Conservation (phyloP, 305 asterid genomes). For the Galium porrigens region DNA sequence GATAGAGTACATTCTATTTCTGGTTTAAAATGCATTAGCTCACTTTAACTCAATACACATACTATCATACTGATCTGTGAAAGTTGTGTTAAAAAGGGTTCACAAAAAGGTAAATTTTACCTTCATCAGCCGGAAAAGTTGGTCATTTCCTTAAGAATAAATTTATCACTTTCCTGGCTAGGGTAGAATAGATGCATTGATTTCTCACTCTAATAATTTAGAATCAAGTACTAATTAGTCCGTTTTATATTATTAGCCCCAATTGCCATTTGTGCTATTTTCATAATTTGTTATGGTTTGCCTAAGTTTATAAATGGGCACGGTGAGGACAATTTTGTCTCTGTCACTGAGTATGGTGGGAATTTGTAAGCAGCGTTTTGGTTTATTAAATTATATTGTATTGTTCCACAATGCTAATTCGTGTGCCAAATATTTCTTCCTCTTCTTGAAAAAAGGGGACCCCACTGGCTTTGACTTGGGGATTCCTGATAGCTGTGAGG, state of each 20-base stretch:
- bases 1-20: background rate
- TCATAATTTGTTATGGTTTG: background rate
- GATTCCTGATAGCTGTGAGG: slow-evolving; percentile 78
- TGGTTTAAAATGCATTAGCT: background rate
- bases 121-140: background rate
- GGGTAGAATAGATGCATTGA: background rate
- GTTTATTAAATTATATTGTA: background rate
- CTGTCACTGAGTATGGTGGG: background rate
- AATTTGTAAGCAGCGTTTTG: background rate
- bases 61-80: background rate
- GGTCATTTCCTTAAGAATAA: background rate
- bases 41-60: background rate
- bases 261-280: background rate
- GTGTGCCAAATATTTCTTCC: slow-evolving; percentile 15
- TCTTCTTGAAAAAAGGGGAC: slow-evolving; percentile 43
- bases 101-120: background rate
- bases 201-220: background rate
- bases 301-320: background rate
- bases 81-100: background rate
- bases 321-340: background rate
- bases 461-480: slow-evolving; percentile 62
- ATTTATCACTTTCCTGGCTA: background rate
- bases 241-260: background rate
- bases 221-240: background rate
- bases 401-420: background rate